A percentile compares a stretch with the other conserved stretches of the same genome.
Evolutionary conservation across 163 green algal species (phyloP).

Genomic region (Scenedesmus sp.): DNA sequence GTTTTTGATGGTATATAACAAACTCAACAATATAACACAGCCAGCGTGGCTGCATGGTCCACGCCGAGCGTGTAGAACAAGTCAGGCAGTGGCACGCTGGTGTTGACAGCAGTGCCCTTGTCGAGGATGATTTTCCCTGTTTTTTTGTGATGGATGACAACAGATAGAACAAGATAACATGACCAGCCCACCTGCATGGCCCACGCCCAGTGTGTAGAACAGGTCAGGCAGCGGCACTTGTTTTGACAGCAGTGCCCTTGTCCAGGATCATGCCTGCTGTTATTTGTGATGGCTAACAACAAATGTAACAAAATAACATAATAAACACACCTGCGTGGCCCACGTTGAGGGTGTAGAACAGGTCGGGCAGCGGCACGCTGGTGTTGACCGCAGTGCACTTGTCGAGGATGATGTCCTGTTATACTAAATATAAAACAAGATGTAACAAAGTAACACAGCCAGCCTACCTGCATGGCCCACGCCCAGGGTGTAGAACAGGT

Average conservation of each 20-base stretch:
- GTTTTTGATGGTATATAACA: too few relatives aligned
- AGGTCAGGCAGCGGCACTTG: not conserved
- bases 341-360: not conserved
- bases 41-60: not conserved
- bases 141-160: too few relatives aligned
- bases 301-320: too few relatives aligned
- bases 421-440: too few relatives aligned
- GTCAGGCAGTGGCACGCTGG: not conserved
- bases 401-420: slow-evolving; percentile 3
- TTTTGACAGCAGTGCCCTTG: too few relatives aligned
- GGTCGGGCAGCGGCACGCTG: not conserved
- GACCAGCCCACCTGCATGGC: not conserved
- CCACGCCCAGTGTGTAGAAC: not conserved
- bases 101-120: slow-evolving; percentile 20
- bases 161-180: too few relatives aligned
- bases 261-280: too few relatives aligned
- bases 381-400: slow-evolving; percentile 22
- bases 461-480: not conserved
- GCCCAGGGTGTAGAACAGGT: slow-evolving; percentile 16
- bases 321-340: not conserved
- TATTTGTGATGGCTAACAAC: too few relatives aligned
- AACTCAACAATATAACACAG: too few relatives aligned
- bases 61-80: slow-evolving; percentile 2
- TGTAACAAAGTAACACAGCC: too few relatives aligned
- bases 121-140: not conserved